A percentile compares a stretch with the other conserved stretches of the same genome.
Evolutionary conservation across 2,329 filamentous ascomycete genomes (phyloP).

Genomic region (Tolypocladium tropicale): DNA sequence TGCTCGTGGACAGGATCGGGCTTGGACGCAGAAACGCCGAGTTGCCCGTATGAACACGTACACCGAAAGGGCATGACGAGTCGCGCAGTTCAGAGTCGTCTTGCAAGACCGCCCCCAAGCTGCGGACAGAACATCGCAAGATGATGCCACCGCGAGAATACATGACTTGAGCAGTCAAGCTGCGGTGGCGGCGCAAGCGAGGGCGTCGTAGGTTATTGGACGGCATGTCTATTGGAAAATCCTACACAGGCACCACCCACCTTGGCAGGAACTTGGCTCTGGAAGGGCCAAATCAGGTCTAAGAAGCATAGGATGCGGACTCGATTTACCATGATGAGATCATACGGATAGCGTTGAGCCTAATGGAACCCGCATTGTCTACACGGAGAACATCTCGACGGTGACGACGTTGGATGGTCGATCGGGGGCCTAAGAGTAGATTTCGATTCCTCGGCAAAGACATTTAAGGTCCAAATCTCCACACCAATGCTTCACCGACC

Average conservation of each 20-base stretch:
- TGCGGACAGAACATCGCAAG: background rate
- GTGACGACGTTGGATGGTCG: slow-evolving; percentile 1
- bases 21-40: slow-evolving; percentile 64
- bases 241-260: background rate
- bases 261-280: background rate
- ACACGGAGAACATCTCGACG: slow-evolving; percentile 18
- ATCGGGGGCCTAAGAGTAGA: background rate
- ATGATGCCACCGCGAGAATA: background rate
- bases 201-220: background rate
- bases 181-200: background rate
- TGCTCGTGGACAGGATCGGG: slow-evolving; percentile 59
- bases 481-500: background rate
- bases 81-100: background rate
- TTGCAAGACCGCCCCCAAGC: background rate
- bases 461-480: slow-evolving; percentile 4
- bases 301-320: background rate
- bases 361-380: slow-evolving; percentile 13
- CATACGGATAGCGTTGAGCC: background rate
- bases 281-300: background rate
- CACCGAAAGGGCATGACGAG: background rate
- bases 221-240: background rate
- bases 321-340: background rate
- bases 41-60: slow-evolving; percentile 54
- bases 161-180: background rate
- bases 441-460: slow-evolving; percentile 2